phyloP scores from a whole-genome alignment of 345 rosid genomes.

The Euphorbia lathyris region DNA sequence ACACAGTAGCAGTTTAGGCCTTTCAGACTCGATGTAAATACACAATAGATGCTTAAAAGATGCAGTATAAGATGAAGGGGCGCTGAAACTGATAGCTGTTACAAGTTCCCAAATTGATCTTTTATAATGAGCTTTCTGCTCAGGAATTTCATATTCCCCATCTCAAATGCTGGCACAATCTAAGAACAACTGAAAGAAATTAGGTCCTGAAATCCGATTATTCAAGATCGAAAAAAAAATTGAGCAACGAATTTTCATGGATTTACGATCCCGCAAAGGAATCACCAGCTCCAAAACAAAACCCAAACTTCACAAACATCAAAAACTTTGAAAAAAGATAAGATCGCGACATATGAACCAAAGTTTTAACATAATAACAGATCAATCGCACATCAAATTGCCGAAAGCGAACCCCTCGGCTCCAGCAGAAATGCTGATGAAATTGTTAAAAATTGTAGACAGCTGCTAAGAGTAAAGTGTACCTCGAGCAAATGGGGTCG shows the following conservation, averaged over 20 bases:
- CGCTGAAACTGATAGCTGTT: background rate
- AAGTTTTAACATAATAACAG: background rate
- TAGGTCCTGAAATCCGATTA: background rate
- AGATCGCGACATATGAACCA: background rate
- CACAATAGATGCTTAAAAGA: background rate
- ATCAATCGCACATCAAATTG: background rate
- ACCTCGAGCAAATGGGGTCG: constrained; percentile 44
- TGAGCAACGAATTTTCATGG: background rate
- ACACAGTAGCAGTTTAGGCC: constrained; percentile 13
- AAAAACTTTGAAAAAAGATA: background rate
- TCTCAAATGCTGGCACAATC: background rate
- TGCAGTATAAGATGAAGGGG: background rate
- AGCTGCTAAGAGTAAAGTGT: background rate
- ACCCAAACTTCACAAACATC: background rate
- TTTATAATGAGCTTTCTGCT: too few relatives aligned
- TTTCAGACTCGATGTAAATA: background rate
- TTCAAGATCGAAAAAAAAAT: background rate
- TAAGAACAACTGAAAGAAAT: background rate
- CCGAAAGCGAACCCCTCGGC: background rate
- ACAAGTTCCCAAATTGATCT: background rate
- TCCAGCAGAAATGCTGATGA: background rate
- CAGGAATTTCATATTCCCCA: background rate
- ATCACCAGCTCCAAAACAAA: background rate
- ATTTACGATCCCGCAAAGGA: background rate
- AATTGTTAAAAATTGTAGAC: background rate